Percentiles rank a stretch among this genome's conserved stretches.
Conservation (phyloP, 495 filamentous ascomycete species). For the Talaromyces liani region DNA sequence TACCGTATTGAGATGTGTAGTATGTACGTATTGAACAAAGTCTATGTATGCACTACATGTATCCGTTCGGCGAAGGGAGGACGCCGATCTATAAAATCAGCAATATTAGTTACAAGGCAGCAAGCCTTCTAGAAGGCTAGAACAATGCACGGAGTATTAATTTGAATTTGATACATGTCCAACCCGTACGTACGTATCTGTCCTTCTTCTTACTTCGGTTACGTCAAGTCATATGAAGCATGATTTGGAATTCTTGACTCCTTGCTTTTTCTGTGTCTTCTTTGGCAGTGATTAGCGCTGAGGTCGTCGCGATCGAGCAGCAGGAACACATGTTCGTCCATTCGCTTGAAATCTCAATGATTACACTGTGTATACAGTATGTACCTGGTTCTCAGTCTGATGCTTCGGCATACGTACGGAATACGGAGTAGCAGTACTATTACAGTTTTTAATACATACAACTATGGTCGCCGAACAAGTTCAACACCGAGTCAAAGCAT, state of each 20-base stretch:
- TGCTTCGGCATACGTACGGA: background rate
- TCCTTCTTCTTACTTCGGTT: background rate
- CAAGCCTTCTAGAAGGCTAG: background rate
- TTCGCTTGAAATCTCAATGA: background rate
- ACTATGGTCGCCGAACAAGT: background rate
- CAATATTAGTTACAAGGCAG: background rate
- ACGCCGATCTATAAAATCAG: background rate
- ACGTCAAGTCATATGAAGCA: background rate
- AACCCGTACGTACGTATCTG: background rate
- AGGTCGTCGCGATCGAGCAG: background rate
- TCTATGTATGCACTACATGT: background rate
- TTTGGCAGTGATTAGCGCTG: background rate
- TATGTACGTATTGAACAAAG: background rate
- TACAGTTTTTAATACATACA: background rate
- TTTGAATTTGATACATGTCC: background rate
- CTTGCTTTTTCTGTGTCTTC: background rate
- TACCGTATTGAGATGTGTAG: background rate
- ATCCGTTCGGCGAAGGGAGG: background rate
- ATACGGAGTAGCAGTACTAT: no score
- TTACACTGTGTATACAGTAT: background rate
- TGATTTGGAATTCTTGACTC: background rate
- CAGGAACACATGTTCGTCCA: background rate
- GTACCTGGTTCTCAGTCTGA: background rate
- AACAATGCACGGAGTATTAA: background rate
- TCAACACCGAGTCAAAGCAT: background rate